Evolutionary conservation across 2,329 filamentous ascomycete genomes (phyloP), one percentile per base, ranked within the genome.

Genomic region (Aureobasidium mangrovei): DNA sequence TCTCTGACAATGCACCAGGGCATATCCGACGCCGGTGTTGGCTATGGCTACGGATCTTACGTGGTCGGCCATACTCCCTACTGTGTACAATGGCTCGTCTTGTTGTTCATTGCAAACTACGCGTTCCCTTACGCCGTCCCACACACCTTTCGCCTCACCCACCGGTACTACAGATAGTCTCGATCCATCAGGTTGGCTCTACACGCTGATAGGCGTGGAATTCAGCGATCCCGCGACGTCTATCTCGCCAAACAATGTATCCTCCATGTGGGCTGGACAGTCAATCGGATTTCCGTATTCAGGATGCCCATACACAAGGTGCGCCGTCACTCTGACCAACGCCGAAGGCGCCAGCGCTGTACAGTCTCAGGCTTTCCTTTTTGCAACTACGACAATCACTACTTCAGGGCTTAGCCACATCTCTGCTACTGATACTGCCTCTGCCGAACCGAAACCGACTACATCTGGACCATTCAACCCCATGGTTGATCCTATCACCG

Each of bases 141-240:
- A 32, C 18, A 24, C 6, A 18, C 43, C 43, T 18, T 46, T 46
- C 18, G 4, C 28, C 8, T 46, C 29, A 32, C 27, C 43, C 4
- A 46, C 43, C 10, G 43, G 43, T 18, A 4, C 29, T 7, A 46
- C 29, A 8, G 29, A 46, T 31, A 46, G 27, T n/a, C 27, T n/a
- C 8, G 43, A 46, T n/a, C 43, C 43, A 29, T 46, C 43, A 12
- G 43, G 43, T 10, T 46, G 43, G 43, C 43, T 46, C 8, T 46
- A 46, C 33, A 33, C 27, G 2, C 29, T 46, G 12, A 24, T 7
- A 12, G 43, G 29, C 9, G 26, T 8, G 5, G 4, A 8, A 4
- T 32, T 32, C 33, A 28, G 43, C 6, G 41, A 44, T 27, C 18
- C 41, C 7, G 9, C 24, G 8, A 9, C 28, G 27, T 7, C 9